These are phyloP conservation scores for Tubosaeta sp. DNA, from an alignment of 768 basidiomycete species.

Conservation along the genomic window DNA sequence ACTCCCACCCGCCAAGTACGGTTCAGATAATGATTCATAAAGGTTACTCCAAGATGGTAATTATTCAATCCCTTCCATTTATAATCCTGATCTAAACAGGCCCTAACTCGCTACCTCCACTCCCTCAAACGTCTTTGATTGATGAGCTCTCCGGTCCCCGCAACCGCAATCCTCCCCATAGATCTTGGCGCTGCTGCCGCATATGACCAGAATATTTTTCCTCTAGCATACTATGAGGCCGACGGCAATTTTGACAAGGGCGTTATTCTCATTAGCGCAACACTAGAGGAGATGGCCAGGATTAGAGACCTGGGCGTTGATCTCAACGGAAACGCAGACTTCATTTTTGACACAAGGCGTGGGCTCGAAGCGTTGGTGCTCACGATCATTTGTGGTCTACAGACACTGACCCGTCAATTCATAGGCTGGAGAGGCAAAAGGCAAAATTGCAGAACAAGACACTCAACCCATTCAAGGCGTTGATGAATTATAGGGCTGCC, in stretches of 20 bases:
- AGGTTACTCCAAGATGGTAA: no score
- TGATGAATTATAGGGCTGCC: not conserved
- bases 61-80: not conserved
- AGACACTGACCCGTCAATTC: not conserved
- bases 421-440: not conserved
- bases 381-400: no score
- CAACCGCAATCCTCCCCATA: not conserved
- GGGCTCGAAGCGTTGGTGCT: not conserved
- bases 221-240: slow-evolving; percentile 1
- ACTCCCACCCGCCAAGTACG: no score
- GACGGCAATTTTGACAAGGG: not conserved
- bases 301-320: not conserved
- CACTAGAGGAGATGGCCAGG: slow-evolving; percentile 2
- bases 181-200: not conserved
- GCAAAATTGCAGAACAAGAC: not conserved
- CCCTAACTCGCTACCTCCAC: not conserved
- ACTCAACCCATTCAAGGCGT: not conserved
- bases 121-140: not conserved
- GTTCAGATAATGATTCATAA: no score
- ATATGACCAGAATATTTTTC: not conserved
- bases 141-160: not conserved
- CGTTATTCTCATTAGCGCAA: not conserved
- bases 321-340: not conserved
- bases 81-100: not conserved
- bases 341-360: not conserved